phyloP scores from a whole-genome alignment of 1,284 basidiomycete species.

The Rhodotorula sp. region DNA sequence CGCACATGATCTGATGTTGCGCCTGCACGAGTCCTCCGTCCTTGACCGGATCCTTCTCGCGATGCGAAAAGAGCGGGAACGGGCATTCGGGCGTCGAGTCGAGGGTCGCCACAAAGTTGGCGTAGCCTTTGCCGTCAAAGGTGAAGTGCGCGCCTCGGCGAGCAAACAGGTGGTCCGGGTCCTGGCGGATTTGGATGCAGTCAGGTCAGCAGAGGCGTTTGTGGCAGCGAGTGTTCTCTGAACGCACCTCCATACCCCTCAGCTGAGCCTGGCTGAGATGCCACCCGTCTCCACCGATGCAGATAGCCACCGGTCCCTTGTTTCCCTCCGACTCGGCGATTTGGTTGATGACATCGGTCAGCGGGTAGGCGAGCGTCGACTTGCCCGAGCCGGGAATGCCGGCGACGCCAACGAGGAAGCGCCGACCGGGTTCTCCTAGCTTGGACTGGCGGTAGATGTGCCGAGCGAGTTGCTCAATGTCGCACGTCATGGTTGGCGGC shows the following conservation, averaged over 20 bases:
- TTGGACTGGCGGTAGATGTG: background rate
- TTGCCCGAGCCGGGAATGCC: background rate
- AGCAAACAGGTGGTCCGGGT: background rate
- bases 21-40: background rate
- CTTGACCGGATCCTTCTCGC: background rate
- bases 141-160: background rate
- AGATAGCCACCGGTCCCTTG: background rate
- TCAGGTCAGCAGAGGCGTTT: background rate
- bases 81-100: background rate
- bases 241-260: background rate
- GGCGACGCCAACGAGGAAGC: background rate
- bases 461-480: background rate
- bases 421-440: background rate
- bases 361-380: background rate
- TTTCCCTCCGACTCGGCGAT: background rate
- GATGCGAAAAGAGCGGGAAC: constrained; percentile 1
- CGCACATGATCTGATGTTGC: background rate
- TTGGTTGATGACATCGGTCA: background rate
- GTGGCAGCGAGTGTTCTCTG: background rate
- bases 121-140: background rate
- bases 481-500: background rate
- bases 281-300: background rate
- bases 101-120: background rate
- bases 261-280: background rate
- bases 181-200: background rate